These are phyloP conservation scores for Xylariaceae sp. DNA, from an alignment of 2,329 filamentous ascomycete species.

Conservation along the genomic window DNA sequence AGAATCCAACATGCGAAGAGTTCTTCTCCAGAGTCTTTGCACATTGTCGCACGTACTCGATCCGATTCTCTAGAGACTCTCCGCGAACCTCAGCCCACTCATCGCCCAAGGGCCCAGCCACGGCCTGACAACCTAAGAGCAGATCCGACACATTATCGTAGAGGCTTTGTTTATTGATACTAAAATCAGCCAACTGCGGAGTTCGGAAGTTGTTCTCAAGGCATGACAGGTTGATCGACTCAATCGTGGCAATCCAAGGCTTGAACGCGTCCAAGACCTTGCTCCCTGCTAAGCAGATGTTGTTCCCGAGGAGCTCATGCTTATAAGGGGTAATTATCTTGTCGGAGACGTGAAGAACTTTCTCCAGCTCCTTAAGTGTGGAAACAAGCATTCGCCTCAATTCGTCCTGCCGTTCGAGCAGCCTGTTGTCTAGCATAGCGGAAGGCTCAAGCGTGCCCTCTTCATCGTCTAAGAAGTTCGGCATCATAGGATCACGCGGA, in stretches of 20 bases:
- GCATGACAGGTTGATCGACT: slow-evolving; percentile 83
- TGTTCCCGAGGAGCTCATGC: slow-evolving; percentile 76
- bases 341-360: slow-evolving; percentile 69
- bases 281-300: slow-evolving; percentile 70
- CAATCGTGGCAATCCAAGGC: slow-evolving; percentile 82
- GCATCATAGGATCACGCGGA: slow-evolving; percentile 64
- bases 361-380: slow-evolving; percentile 80
- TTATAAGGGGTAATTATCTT: slow-evolving; percentile 74
- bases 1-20: slow-evolving; percentile 81
- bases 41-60: slow-evolving; percentile 73
- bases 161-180: slow-evolving; percentile 82
- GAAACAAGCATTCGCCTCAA: slow-evolving; percentile 79
- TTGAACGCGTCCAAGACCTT: slow-evolving; percentile 84
- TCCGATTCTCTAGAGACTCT: slow-evolving; percentile 78
- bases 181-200: slow-evolving; percentile 81
- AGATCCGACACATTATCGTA: slow-evolving; percentile 93
- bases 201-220: slow-evolving; percentile 75
- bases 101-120: slow-evolving; percentile 86
- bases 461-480: slow-evolving; percentile 81
- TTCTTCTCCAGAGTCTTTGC: slow-evolving; percentile 78
- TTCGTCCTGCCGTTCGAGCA: slow-evolving; percentile 81
- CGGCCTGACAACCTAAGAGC: slow-evolving; percentile 77
- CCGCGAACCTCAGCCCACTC: slow-evolving; percentile 94
- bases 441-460: slow-evolving; percentile 68
- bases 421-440: slow-evolving; percentile 65